Conservation (phyloP, 768 basidiomycete genomes). For the Favolaschia claudopus region DNA sequence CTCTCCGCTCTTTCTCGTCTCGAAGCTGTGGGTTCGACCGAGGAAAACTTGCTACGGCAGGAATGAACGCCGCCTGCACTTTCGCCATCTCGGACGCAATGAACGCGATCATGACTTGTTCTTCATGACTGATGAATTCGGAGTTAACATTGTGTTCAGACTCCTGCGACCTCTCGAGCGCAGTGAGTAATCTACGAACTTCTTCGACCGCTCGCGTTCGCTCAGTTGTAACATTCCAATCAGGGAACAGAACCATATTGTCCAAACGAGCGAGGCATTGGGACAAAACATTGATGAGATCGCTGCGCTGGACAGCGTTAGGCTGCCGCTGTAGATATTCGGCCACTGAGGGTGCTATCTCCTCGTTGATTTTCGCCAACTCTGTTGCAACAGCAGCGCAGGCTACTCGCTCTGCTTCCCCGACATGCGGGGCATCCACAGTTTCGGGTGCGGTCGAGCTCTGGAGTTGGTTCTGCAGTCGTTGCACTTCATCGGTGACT, state of each 20-base stretch:
- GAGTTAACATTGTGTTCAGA: background rate
- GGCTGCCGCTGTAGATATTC: constrained; percentile 3
- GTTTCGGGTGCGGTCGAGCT: background rate
- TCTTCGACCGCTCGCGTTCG: constrained; percentile 10
- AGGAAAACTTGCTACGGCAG: constrained; percentile 19
- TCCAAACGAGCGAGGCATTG: constrained; percentile 11
- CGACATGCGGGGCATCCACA: background rate
- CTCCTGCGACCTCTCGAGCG: constrained; percentile 1
- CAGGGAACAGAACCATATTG: background rate
- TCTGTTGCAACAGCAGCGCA: constrained; percentile 1
- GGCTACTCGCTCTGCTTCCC: constrained; percentile 6
- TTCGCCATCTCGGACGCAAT: constrained; percentile 11
- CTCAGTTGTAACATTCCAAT: background rate
- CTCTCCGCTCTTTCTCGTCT: constrained; percentile 5
- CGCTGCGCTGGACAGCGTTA: background rate
- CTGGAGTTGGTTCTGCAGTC: constrained; percentile 4
- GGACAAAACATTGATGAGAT: background rate
- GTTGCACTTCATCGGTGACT: background rate
- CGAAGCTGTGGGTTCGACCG: background rate
- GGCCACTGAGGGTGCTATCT: constrained; percentile 10
- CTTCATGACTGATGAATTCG: background rate
- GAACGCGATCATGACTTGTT: constrained; percentile 4
- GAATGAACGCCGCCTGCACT: constrained; percentile 7
- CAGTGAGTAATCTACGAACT: constrained; percentile 4
- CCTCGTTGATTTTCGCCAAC: constrained; percentile 3